phyloP scores from a whole-genome alignment of 805 yeast species.

The Candida gorgasii region DNA sequence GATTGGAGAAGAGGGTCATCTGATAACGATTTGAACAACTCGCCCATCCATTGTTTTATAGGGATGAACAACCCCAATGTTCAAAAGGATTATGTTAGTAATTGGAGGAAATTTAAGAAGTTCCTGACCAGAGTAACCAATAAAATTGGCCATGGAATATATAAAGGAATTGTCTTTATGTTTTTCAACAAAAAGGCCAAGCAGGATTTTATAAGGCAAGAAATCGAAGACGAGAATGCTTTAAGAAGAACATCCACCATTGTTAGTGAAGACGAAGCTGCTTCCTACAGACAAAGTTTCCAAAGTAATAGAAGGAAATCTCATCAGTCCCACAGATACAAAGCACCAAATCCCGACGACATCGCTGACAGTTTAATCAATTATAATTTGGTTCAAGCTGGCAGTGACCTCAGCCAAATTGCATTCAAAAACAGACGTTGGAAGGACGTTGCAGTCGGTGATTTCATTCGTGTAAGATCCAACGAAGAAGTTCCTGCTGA shows the following conservation, averaged over 20 bases:
- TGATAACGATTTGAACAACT: constrained; percentile 69
- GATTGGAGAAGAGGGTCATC: constrained; percentile 66
- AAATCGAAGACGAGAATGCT: constrained; percentile 25
- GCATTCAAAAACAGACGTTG: constrained; percentile 55
- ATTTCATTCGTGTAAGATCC: constrained; percentile 64
- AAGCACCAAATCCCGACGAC: constrained; percentile 10
- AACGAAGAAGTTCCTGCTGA: constrained; percentile 85
- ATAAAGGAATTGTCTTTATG: constrained; percentile 21
- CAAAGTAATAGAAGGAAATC: constrained; percentile 14
- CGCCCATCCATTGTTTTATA: constrained; percentile 55
- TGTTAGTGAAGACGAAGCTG: constrained; percentile 21
- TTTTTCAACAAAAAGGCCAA: constrained; percentile 29
- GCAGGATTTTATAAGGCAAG: constrained; percentile 26
- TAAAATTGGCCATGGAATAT: constrained; percentile 19
- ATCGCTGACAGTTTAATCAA: constrained; percentile 23
- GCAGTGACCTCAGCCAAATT: constrained; percentile 32
- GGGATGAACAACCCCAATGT: constrained; percentile 63
- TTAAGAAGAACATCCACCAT: constrained; percentile 41
- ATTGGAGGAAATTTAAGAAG: constrained; percentile 73
- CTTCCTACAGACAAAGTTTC: constrained; percentile 8
- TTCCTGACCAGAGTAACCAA: constrained; percentile 37
- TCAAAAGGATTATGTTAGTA: constrained; percentile 49
- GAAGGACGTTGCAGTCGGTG: constrained; percentile 76
- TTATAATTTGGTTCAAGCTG: constrained; percentile 27
- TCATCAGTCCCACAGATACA: constrained; percentile 11